A percentile compares a stretch with the other conserved stretches of the same genome.
phyloP scores from a whole-genome alignment of 176 grass and related monocot genomes.

The Rhipidocladum racemiflorum region DNA sequence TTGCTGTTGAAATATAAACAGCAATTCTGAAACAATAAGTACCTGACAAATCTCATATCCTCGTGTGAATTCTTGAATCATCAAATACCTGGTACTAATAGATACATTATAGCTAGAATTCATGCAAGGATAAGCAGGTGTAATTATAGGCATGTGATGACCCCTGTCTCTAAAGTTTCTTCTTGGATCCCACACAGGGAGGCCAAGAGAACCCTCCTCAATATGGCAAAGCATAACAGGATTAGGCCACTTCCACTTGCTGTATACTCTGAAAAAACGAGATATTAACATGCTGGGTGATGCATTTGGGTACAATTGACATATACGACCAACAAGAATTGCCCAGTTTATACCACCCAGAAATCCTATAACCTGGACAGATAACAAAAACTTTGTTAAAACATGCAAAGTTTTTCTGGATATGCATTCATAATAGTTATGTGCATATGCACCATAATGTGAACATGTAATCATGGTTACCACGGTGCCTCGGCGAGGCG shows the following conservation, averaged over 20 bases:
- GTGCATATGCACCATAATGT: conserved; percentile 8
- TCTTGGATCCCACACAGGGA: conserved; percentile 89
- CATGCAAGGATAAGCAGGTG: conserved; percentile 94
- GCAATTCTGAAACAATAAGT: conserved; percentile 18
- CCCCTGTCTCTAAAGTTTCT: conserved; percentile 82
- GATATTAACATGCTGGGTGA: conserved; percentile 82
- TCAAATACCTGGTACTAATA: conserved; percentile 67
- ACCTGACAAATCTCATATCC: conserved; percentile 79
- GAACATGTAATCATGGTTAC: neutral
- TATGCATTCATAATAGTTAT: conserved; percentile 3
- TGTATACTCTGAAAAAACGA: conserved; percentile 87
- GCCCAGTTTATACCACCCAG: conserved; percentile 99
- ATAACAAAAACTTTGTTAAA: conserved; percentile 13
- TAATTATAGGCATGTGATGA: conserved; percentile 97
- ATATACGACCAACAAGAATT: conserved; percentile 86
- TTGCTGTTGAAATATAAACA: conserved; percentile 14
- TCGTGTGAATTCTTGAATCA: conserved; percentile 82
- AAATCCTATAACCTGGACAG: conserved; percentile 84
- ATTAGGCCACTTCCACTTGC: conserved; percentile 92
- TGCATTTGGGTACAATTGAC: conserved; percentile 94
- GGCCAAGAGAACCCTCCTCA: conserved; percentile 67
- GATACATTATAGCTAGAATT: conserved; percentile 96
- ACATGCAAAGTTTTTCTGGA: neutral
- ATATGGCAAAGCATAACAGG: conserved; percentile 96
- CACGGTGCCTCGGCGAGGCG: no score